A percentile compares a stretch with the other conserved stretches of the same genome.
Evolutionary conservation across 345 rosid genomes (phyloP).

Genomic region (Theobroma cacao): DNA sequence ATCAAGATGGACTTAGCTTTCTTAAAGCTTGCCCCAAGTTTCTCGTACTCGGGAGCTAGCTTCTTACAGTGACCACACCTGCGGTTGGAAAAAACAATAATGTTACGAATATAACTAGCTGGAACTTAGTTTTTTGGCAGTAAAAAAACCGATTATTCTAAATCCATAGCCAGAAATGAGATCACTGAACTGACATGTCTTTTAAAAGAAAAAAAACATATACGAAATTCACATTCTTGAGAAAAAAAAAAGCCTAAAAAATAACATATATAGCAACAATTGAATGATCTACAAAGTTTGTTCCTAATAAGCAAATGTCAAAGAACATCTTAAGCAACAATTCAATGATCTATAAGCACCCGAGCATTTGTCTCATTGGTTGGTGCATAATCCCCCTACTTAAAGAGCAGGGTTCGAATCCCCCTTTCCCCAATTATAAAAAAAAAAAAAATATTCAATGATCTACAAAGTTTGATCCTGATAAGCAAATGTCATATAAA

Average conservation of each 20-base stretch:
- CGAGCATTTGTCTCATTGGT: no score
- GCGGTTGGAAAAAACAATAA: background rate
- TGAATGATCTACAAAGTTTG: background rate
- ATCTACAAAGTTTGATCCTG: background rate
- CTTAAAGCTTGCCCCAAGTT: conserved; percentile 87
- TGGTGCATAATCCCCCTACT: no score
- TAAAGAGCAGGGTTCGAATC: no score
- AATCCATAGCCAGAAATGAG: background rate
- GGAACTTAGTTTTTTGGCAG: background rate
- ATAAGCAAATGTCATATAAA: background rate
- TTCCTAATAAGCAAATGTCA: background rate
- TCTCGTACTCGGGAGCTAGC: conserved; percentile 96
- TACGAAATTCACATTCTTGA: background rate
- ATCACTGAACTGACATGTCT: background rate
- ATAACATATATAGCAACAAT: no score
- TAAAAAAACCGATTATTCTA: background rate
- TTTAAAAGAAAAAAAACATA: no score
- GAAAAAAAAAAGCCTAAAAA: background rate
- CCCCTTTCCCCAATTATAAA: no score
- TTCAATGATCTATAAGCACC: background rate
- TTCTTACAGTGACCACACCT: conserved; percentile 99
- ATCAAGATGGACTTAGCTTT: conserved; percentile 84
- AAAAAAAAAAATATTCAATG: no score
- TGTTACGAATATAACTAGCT: background rate
- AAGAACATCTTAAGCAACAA: background rate